Evolutionary conservation across 306 rosid species (phyloP).

Genomic region (cucumber (Cucumis sativus)): DNA sequence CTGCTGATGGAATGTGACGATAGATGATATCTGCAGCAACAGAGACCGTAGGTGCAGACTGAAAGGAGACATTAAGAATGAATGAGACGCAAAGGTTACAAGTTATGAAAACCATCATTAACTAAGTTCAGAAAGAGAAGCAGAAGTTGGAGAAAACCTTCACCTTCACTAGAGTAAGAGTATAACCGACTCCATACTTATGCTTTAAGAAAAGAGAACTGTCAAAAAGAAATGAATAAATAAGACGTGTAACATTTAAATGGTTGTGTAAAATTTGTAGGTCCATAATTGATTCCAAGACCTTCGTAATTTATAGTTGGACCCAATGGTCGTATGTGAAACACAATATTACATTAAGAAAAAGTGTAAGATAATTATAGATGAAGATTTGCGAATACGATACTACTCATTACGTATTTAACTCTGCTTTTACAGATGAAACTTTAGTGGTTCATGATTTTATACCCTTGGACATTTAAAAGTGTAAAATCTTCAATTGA

Average conservation of each 20-base stretch:
- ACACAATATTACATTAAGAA: background rate
- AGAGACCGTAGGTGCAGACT: conserved; percentile 80
- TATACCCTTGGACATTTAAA: background rate
- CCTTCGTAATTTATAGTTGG: background rate
- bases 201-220: conserved; percentile 96
- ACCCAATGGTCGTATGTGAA: background rate
- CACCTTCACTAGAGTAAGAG: conserved; percentile 75
- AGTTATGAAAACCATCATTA: background rate
- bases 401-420: background rate
- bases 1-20: conserved; percentile 79
- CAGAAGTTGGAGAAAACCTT: conserved; percentile 24
- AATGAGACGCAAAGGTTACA: conserved; percentile 9
- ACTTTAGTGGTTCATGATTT: background rate
- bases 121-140: conserved; percentile 14
- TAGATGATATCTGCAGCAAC: conserved; percentile 76
- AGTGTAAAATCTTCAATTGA: no score
- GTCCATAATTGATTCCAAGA: background rate
- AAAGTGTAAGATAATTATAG: background rate
- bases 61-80: conserved; percentile 19
- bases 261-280: background rate
- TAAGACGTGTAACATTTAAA: background rate
- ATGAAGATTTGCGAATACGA: background rate
- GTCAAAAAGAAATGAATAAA: conserved; percentile 20
- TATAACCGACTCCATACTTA: conserved; percentile 93
- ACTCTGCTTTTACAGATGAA: background rate